Evolutionary conservation across 2,329 filamentous ascomycete species (phyloP).

Genomic region (Epichloe bromicola): DNA sequence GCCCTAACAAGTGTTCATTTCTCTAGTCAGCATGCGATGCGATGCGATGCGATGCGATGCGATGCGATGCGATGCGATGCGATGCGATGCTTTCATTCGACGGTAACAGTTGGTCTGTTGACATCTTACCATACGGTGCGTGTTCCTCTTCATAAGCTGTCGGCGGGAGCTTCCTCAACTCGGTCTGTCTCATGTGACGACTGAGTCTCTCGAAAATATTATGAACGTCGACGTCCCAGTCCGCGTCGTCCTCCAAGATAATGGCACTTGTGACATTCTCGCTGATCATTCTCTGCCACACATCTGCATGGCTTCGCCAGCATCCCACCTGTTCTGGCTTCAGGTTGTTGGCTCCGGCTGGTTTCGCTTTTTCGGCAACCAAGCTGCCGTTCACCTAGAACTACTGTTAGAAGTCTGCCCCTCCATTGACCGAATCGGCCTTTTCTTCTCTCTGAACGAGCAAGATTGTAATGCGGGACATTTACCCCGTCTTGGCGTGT

Average conservation of each 20-base stretch:
- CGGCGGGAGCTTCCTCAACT: background rate
- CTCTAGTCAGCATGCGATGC: too few species aligned
- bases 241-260: slow-evolving; percentile 2
- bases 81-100: too few species aligned
- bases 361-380: background rate
- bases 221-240: slow-evolving; percentile 2
- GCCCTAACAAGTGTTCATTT: background rate
- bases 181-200: background rate
- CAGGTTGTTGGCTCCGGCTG: background rate
- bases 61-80: too few species aligned
- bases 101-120: too few species aligned
- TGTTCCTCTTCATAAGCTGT: background rate
- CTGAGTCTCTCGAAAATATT: background rate
- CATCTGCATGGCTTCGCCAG: slow-evolving; percentile 1
- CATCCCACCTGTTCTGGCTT: background rate
- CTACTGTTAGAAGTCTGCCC: background rate
- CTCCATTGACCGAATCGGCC: too few species aligned
- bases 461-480: background rate
- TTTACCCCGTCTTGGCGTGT: background rate
- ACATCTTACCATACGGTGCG: slow-evolving; percentile 1
- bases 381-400: background rate
- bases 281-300: background rate
- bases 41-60: too few species aligned
- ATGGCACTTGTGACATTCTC: slow-evolving; percentile 1
- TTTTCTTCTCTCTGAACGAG: background rate